Evolutionary conservation across 2,329 filamentous ascomycete species (phyloP).

Genomic region (Diaporthe vexans): DNA sequence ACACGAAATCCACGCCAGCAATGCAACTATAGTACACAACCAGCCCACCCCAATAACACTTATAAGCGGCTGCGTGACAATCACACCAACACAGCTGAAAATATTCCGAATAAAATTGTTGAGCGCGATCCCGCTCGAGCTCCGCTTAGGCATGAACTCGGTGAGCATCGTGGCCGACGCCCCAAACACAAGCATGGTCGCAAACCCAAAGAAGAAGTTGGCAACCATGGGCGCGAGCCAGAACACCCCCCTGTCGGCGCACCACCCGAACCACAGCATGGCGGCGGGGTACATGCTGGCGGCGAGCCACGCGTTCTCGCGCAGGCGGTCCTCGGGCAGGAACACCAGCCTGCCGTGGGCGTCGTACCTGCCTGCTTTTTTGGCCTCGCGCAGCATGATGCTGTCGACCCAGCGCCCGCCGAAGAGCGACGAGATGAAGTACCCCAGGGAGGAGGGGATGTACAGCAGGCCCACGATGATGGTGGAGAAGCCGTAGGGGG

Average conservation of each 20-base stretch:
- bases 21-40: conserved; percentile 74
- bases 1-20: conserved; percentile 70
- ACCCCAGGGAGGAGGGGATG: conserved; percentile 81
- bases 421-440: conserved; percentile 76
- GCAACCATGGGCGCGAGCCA: conserved; percentile 68
- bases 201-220: conserved; percentile 81
- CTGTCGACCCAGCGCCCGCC: conserved; percentile 84
- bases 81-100: conserved; percentile 77
- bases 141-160: conserved; percentile 82
- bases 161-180: conserved; percentile 86
- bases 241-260: conserved; percentile 63
- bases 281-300: conserved; percentile 76
- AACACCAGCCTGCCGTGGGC: conserved; percentile 75
- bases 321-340: conserved; percentile 84
- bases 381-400: conserved; percentile 84
- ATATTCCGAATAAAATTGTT: conserved; percentile 89
- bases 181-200: conserved; percentile 84
- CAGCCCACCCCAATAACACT: conserved; percentile 80
- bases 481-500: conserved; percentile 78
- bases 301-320: conserved; percentile 85
- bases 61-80: conserved; percentile 80
- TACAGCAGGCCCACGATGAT: conserved; percentile 82
- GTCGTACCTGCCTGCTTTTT: conserved; percentile 78
- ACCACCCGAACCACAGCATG: conserved; percentile 82
- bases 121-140: conserved; percentile 80